phyloP scores from a whole-genome alignment of 202 grass and related monocot genomes.

The Panicum hallii region DNA sequence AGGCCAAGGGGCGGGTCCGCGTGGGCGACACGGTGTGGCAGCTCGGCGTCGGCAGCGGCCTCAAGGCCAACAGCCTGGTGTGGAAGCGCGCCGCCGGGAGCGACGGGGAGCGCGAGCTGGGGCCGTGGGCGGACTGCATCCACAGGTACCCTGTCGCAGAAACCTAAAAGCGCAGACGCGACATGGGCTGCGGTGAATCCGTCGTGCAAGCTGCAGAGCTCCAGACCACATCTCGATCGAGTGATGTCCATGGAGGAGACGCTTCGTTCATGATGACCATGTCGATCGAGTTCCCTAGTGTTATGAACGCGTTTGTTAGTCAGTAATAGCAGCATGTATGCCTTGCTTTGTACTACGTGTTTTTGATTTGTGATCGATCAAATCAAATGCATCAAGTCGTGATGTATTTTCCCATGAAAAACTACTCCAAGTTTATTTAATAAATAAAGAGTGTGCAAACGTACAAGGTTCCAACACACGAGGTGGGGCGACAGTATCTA shows the following conservation, averaged over 20 bases:
- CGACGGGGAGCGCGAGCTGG: constrained; percentile 32
- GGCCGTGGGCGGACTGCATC: constrained; percentile 62
- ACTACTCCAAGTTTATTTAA: background rate
- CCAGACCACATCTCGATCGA: background rate
- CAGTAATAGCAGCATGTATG: background rate
- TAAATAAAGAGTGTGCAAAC: background rate
- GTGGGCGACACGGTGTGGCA: constrained; percentile 64
- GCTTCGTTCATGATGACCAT: background rate
- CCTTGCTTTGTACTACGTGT: background rate
- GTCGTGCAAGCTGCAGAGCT: background rate
- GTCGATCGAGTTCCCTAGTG: background rate
- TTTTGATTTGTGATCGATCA: background rate
- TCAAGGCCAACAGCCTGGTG: constrained; percentile 70
- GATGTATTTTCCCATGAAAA: background rate
- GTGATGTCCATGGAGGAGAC: background rate
- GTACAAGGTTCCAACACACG: background rate
- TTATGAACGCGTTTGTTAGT: background rate
- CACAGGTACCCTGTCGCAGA: constrained; percentile 48
- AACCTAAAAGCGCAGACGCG: background rate
- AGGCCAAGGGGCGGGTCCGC: constrained; percentile 60
- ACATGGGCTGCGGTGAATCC: background rate
- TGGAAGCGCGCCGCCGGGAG: constrained; percentile 53
- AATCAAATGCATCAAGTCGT: background rate
- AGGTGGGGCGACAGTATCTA: background rate
- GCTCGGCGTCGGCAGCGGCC: constrained; percentile 73